Percentiles rank a stretch among this genome's conserved stretches.
phyloP scores from a whole-genome alignment of 2,329 filamentous ascomycete species.

The Sporothrix protearum region DNA sequence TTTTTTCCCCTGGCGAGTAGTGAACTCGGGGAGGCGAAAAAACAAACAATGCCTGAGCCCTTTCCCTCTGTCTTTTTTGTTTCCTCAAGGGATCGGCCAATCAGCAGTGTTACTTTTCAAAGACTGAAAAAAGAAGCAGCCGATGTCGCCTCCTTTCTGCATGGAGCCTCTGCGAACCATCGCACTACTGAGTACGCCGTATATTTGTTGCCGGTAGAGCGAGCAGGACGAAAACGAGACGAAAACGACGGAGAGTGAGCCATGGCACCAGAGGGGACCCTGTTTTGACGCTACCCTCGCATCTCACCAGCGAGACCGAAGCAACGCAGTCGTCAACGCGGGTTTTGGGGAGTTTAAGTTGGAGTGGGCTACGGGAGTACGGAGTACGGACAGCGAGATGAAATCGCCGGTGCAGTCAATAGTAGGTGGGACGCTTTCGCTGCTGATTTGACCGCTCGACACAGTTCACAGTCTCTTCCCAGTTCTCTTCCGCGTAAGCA shows the following conservation, averaged over 20 bases:
- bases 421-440: neutral
- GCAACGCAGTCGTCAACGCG: neutral
- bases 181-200: neutral
- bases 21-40: neutral
- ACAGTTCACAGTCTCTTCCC: neutral
- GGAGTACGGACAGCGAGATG: neutral
- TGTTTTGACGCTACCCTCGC: neutral
- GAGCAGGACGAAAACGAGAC: constrained; percentile 15
- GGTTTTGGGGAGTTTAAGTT: neutral
- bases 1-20: neutral
- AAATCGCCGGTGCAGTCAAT: neutral
- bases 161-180: neutral
- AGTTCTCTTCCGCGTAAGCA: neutral
- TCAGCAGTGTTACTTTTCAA: constrained; percentile 24
- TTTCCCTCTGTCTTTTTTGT: neutral
- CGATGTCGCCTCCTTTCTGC: constrained; percentile 25
- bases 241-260: neutral
- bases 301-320: constrained; percentile 1
- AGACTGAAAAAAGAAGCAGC: constrained; percentile 19
- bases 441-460: neutral
- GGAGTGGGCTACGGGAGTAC: constrained; percentile 4
- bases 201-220: neutral
- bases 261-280: neutral
- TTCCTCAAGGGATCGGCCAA: constrained; percentile 16
- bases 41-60: neutral